Base-by-base conservation (phyloP, 2,329 filamentous ascomycete species). In the Diaporthe vaccinii region DNA sequence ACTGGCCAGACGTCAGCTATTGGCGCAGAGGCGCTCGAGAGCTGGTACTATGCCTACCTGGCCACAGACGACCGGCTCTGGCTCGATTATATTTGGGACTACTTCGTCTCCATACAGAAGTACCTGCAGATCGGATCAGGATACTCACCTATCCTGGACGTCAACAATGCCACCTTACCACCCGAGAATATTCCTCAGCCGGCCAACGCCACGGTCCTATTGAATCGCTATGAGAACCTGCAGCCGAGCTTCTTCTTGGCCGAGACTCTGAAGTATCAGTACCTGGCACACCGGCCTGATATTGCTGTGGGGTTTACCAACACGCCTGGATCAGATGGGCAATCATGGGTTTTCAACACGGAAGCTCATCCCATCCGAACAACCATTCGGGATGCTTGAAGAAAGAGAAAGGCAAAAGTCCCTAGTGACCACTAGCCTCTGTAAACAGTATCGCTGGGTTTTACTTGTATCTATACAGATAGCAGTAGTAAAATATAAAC, bases 31-130 rank as follows among this genome's bases (percentile, higher is more conserved):
- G 46, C 59, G 12, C 51, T 57, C 25, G 72, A 74, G 51, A 74
- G 72, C 28, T 74, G 72, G 72, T 74, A 68, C 10, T 68, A 74
- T 68, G 61, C 72, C 3, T 74, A 68, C 25, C 72, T 68, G 39
- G 36, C 49, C 17, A 74, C 72, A 15, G 72, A 46, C 7, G 72
- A 68, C 39, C 39, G 55, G 28, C 20, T 53, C 2, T 74, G 72
- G 72, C 34, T 65, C 1, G 62, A 61, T 17, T 65, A 59, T 5
- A 25, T 57, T 15, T 74, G 72, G 72, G 53, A 68, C 25, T 51
- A 68, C 41, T 68, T 51, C 28, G 9, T 51, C 22, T 25, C 62
- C 10, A 25, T 68, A 51, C 62, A 51, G 22, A 68, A 22, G 4
- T 68, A 51, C 62, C 20, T 68, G 22, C 20, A 31, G 5, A n/a